Conservation (phyloP, 371 early-diverging fungal genomes). For the Syncephalastrum monosporum region DNA sequence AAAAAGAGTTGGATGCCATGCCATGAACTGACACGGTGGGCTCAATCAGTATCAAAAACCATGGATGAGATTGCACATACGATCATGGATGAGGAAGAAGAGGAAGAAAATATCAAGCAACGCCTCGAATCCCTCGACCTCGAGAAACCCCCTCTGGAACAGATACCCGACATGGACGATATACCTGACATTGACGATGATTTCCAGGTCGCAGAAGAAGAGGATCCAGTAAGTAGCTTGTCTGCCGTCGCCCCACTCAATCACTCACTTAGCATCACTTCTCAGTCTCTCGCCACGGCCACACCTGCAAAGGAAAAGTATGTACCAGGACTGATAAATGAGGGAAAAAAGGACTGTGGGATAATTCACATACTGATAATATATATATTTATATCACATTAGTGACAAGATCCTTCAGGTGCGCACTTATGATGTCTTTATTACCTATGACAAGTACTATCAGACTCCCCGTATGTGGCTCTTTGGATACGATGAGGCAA, state of each 20-base stretch:
- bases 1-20: neutral
- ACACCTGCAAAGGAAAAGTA: neutral
- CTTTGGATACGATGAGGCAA: constrained; percentile 90
- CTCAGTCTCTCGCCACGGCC: constrained; percentile 7
- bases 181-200: constrained; percentile 94
- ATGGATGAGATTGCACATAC: constrained; percentile 73
- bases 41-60: constrained; percentile 31
- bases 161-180: constrained; percentile 77
- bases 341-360: too few species aligned
- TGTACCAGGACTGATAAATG: too few species aligned
- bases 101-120: constrained; percentile 42
- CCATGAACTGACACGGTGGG: neutral
- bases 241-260: neutral
- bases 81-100: constrained; percentile 60
- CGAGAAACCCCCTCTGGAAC: constrained; percentile 32
- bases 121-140: constrained; percentile 28
- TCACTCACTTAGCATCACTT: neutral
- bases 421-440: constrained; percentile 95
- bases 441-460: constrained; percentile 98
- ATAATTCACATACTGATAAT: neutral
- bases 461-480: constrained; percentile 97
- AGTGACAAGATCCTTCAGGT: constrained; percentile 90
- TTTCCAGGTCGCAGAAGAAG: constrained; percentile 68
- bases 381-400: neutral
- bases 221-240: constrained; percentile 54